Percentiles rank a stretch among this genome's conserved stretches.
Evolutionary conservation across 306 rosid genomes (phyloP).

Genomic region (Heteromeles arbutifolia): DNA sequence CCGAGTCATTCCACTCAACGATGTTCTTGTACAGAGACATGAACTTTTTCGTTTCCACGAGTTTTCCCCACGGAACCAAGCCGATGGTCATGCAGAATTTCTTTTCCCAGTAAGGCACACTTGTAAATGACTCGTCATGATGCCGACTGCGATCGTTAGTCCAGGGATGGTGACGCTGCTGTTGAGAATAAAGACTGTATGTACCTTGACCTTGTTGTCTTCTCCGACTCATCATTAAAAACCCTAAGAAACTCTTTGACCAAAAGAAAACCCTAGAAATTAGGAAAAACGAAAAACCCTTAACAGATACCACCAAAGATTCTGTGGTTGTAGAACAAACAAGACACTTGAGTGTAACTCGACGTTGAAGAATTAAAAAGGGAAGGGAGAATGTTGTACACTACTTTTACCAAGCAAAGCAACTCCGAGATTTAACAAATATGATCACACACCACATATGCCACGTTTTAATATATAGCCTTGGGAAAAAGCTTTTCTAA

Average conservation of each 20-base stretch:
- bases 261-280: background rate
- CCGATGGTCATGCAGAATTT: slow-evolving; percentile 51
- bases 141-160: too few species aligned
- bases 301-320: background rate
- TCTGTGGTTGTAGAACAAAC: background rate
- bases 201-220: slow-evolving; percentile 34
- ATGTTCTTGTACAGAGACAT: slow-evolving; percentile 38
- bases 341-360: background rate
- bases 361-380: background rate
- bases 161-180: too few species aligned
- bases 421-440: too few species aligned
- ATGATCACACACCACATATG: too few species aligned
- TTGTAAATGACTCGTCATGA: background rate
- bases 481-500: background rate
- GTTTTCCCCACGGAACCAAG: slow-evolving; percentile 54
- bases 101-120: slow-evolving; percentile 75
- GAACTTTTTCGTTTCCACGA: slow-evolving; percentile 49
- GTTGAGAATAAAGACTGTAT: too few species aligned
- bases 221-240: slow-evolving; percentile 48
- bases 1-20: slow-evolving; percentile 68
- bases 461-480: background rate
- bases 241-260: background rate
- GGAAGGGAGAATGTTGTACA: background rate
- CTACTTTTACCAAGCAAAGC: too few species aligned
- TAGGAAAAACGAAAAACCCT: background rate